Conservation (phyloP, 2,329 filamentous ascomycete genomes). For the Metarhizium brunneum region DNA sequence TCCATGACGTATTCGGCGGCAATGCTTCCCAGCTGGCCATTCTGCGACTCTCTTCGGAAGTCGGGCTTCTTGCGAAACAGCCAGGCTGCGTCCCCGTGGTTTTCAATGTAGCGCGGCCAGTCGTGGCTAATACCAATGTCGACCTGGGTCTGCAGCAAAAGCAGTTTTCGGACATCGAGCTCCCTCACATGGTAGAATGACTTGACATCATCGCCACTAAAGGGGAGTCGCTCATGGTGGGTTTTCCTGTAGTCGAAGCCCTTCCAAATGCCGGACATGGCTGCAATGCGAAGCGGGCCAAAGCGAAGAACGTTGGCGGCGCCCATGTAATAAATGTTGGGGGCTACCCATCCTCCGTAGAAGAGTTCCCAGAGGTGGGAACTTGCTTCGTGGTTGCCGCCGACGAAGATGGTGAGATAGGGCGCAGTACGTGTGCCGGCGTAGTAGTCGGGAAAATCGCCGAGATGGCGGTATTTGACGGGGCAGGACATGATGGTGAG, state of each 20-base stretch:
- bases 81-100: conserved; percentile 57
- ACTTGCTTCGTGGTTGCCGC: conserved; percentile 90
- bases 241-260: conserved; percentile 75
- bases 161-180: conserved; percentile 79
- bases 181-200: conserved; percentile 87
- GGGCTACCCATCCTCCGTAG: conserved; percentile 94
- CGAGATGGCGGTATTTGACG: conserved; percentile 74
- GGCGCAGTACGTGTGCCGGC: conserved; percentile 68
- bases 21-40: conserved; percentile 67
- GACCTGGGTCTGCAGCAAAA: conserved; percentile 77
- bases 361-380: conserved; percentile 86
- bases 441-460: conserved; percentile 94
- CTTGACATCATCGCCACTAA: conserved; percentile 64
- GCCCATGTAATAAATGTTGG: conserved; percentile 95
- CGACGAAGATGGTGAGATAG: conserved; percentile 85
- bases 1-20: conserved; percentile 77
- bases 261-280: conserved; percentile 92
- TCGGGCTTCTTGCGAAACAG: conserved; percentile 67
- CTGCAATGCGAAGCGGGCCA: conserved; percentile 79
- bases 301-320: conserved; percentile 81
- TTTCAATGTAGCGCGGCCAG: conserved; percentile 82
- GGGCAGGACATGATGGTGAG: conserved; percentile 85
- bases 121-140: conserved; percentile 92
- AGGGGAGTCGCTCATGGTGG: conserved; percentile 81
- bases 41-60: conserved; percentile 66